Conservation (phyloP, 768 basidiomycete genomes). For the Butyriboletus loyo region DNA sequence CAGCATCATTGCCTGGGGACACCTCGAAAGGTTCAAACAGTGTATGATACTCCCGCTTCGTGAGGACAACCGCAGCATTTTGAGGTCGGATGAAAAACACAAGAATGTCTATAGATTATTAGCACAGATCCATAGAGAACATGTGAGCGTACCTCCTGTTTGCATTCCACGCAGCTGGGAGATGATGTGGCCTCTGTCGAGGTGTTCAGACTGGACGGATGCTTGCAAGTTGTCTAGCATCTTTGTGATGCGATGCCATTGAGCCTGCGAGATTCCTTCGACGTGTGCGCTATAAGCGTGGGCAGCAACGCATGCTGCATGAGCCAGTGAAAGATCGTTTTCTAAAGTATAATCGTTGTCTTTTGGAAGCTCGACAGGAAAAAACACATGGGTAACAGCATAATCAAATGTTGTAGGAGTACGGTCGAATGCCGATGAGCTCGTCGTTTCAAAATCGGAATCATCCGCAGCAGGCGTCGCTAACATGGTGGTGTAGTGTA, state of each 20-base stretch:
- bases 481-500: too few species aligned
- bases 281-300: not conserved
- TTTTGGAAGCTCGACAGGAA: too few species aligned
- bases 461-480: too few species aligned
- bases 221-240: constrained; percentile 5
- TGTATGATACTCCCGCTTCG: constrained; percentile 19
- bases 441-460: not conserved
- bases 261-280: not conserved
- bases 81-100: constrained; percentile 39
- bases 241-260: constrained; percentile 1
- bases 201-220: not conserved
- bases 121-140: not conserved
- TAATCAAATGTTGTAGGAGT: not conserved
- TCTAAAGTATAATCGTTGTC: not conserved
- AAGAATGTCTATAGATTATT: constrained; percentile 29
- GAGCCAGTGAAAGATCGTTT: not conserved
- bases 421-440: not conserved
- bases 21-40: constrained; percentile 6
- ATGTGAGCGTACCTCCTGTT: not conserved
- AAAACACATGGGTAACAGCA: constrained; percentile 11
- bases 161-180: not conserved
- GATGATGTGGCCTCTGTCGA: not conserved
- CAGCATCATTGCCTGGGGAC: constrained; percentile 26
- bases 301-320: constrained; percentile 5
- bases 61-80: constrained; percentile 42